A percentile compares a stretch with the other conserved stretches of the same genome.
These are phyloP conservation scores for Termitomyces sp. DNA, from an alignment of 768 basidiomycete genomes.

Conservation along the genomic window DNA sequence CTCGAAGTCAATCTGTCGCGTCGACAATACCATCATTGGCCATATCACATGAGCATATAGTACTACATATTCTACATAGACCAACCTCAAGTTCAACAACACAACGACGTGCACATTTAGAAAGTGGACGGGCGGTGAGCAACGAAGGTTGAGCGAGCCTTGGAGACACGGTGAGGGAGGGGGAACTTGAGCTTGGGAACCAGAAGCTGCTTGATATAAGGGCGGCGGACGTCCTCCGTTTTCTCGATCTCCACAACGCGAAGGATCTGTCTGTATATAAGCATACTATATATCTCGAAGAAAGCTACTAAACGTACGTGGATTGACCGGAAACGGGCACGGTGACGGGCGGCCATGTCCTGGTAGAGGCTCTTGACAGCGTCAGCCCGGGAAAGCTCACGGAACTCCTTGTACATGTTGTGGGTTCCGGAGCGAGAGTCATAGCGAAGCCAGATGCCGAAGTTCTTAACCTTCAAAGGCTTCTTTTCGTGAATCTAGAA, in stretches of 20 bases:
- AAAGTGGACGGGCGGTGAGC: slow-evolving; percentile 79
- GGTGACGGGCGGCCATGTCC: slow-evolving; percentile 99
- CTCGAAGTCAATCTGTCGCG: slow-evolving; percentile 8
- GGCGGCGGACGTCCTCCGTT: slow-evolving; percentile 86
- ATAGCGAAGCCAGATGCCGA: slow-evolving; percentile 99
- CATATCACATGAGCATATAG: slow-evolving; percentile 18
- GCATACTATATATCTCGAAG: not conserved
- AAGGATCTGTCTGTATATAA: slow-evolving; percentile 67
- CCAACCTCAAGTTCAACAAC: slow-evolving; percentile 3
- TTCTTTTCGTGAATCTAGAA: slow-evolving; percentile 95
- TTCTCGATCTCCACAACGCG: slow-evolving; percentile 97
- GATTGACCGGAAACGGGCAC: slow-evolving; percentile 98
- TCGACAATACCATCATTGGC: slow-evolving; percentile 21
- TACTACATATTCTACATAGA: slow-evolving; percentile 18
- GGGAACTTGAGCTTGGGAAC: slow-evolving; percentile 94
- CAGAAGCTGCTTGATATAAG: slow-evolving; percentile 97
- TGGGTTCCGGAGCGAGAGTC: slow-evolving; percentile 99
- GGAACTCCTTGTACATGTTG: slow-evolving; percentile 99
- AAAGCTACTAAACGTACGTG: slow-evolving; percentile 58
- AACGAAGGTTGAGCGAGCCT: slow-evolving; percentile 77
- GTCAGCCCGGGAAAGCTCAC: slow-evolving; percentile 90
- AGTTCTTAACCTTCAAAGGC: slow-evolving; percentile 99
- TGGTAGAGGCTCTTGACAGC: slow-evolving; percentile 98
- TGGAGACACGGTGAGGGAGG: slow-evolving; percentile 84
- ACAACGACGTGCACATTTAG: slow-evolving; percentile 28